Percentiles rank a stretch among this genome's conserved stretches.
phyloP scores from a whole-genome alignment of 1,284 basidiomycete species.

The Stygiomarasmius scandens region DNA sequence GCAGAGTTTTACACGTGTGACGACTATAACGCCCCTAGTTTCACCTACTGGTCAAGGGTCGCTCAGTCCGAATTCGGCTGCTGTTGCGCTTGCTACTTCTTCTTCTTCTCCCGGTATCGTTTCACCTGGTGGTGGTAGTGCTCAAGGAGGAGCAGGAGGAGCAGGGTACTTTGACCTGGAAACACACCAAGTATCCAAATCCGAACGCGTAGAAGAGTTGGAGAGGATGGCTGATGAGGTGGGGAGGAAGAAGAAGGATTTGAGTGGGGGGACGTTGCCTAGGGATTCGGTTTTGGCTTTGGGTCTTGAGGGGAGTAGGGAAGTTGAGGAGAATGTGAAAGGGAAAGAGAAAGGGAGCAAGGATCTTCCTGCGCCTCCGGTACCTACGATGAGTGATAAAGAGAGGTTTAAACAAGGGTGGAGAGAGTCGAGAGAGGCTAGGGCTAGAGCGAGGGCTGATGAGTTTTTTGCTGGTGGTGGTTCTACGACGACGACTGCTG shows the following conservation, averaged over 20 bases:
- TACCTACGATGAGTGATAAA: slow-evolving; percentile 42
- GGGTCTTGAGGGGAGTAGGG: slow-evolving; percentile 9
- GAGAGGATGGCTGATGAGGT: slow-evolving; percentile 70
- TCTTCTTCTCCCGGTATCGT: too few relatives aligned
- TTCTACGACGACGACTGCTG: too few relatives aligned
- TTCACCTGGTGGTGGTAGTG: background rate
- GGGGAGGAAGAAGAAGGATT: slow-evolving; percentile 36
- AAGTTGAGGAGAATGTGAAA: slow-evolving; percentile 21
- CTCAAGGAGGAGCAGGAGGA: background rate
- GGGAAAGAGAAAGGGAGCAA: slow-evolving; percentile 41
- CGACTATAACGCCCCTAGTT: background rate
- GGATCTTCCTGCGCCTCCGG: slow-evolving; percentile 61
- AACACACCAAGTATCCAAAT: slow-evolving; percentile 37
- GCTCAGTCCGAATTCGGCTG: background rate
- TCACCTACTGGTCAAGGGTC: background rate
- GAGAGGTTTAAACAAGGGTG: slow-evolving; percentile 4
- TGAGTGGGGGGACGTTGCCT: slow-evolving; percentile 42
- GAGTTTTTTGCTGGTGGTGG: slow-evolving; percentile 29
- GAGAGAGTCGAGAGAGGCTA: slow-evolving; percentile 5
- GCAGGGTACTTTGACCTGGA: background rate
- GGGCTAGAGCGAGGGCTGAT: slow-evolving; percentile 31
- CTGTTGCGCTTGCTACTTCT: too few relatives aligned
- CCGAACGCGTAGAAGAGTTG: slow-evolving; percentile 61
- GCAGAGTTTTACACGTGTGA: slow-evolving; percentile 23
- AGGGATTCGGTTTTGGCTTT: slow-evolving; percentile 21